Percentiles rank a stretch among this genome's conserved stretches.
phyloP scores from a whole-genome alignment of 345 rosid species.

The Microthlaspi erraticum region DNA sequence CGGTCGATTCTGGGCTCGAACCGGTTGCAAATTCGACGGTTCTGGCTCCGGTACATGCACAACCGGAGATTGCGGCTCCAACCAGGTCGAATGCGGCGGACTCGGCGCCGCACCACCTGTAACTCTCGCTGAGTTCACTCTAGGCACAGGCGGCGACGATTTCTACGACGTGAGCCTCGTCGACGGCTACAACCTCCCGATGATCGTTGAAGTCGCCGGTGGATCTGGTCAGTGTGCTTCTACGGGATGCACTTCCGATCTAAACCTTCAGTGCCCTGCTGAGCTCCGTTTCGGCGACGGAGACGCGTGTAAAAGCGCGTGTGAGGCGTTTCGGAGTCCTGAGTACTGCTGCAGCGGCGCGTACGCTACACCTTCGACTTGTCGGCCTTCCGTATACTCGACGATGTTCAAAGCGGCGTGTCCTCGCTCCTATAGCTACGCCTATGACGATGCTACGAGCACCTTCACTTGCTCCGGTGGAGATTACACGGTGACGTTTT shows the following conservation, averaged over 20 bases:
- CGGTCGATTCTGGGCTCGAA: conserved; percentile 81
- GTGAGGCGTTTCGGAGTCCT: conserved; percentile 87
- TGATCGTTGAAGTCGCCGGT: conserved; percentile 75
- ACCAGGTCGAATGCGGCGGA: conserved; percentile 67
- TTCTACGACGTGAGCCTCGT: conserved; percentile 96
- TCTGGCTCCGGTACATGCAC: conserved; percentile 63
- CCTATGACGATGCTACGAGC: conserved; percentile 90
- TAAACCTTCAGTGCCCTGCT: conserved; percentile 78
- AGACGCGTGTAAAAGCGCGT: conserved; percentile 89
- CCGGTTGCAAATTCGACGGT: conserved; percentile 66
- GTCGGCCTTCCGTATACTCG: conserved; percentile 87
- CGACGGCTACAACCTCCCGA: conserved; percentile 90
- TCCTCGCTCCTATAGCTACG: conserved; percentile 92
- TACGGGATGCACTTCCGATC: conserved; percentile 78
- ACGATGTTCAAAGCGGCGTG: conserved; percentile 90
- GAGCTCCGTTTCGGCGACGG: conserved; percentile 74
- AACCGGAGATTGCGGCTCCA: conserved; percentile 82
- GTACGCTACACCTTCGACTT: conserved; percentile 80
- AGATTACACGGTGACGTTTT: conserved; percentile 90
- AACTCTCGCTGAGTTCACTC: conserved; percentile 84
- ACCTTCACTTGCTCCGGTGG: conserved; percentile 92
- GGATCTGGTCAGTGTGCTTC: conserved; percentile 80
- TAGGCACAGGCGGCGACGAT: conserved; percentile 79
- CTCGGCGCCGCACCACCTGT: conserved; percentile 86
- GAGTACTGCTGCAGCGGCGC: conserved; percentile 98